phyloP scores from a whole-genome alignment of 176 grass and related monocot species.

The Leersia perrieri region DNA sequence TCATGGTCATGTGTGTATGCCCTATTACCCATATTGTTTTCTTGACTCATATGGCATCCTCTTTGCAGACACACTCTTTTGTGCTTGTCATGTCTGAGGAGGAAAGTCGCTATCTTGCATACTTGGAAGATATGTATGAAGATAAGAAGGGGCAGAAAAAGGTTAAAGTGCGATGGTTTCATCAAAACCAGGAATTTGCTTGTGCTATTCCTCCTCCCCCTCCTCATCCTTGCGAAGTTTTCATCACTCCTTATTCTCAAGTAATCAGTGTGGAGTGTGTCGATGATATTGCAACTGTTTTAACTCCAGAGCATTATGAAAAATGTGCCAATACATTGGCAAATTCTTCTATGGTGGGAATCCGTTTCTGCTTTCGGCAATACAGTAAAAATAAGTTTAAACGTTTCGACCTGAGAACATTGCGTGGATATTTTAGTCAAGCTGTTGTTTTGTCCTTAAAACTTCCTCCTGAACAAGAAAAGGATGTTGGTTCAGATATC shows the following conservation, averaged over 20 bases:
- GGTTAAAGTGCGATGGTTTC: constrained; percentile 99
- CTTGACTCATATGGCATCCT: constrained; percentile 15
- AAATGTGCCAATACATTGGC: constrained; percentile 50
- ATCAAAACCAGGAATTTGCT: constrained; percentile 92
- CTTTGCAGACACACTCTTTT: constrained; percentile 79
- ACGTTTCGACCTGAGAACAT: constrained; percentile 77
- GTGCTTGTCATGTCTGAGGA: constrained; percentile 92
- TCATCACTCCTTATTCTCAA: constrained; percentile 96
- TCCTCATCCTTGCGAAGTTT: constrained; percentile 97
- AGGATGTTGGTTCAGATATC: constrained; percentile 28
- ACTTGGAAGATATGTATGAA: constrained; percentile 99
- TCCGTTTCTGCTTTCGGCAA: constrained; percentile 89
- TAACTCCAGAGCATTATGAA: constrained; percentile 85
- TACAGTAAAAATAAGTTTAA: constrained; percentile 96
- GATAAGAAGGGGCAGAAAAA: constrained; percentile 97
- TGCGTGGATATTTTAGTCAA: constrained; percentile 93
- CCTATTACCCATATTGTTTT: not conserved
- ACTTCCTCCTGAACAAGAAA: constrained; percentile 52
- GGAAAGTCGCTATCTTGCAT: constrained; percentile 85
- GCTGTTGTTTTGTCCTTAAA: constrained; percentile 57
- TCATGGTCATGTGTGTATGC: constrained; percentile 16
- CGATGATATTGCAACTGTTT: constrained; percentile 87
- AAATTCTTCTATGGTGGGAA: constrained; percentile 42
- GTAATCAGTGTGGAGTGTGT: constrained; percentile 99
- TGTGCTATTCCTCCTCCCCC: constrained; percentile 84